These are phyloP conservation scores for Diaporthe sp. DNA, from an alignment of 2,329 filamentous ascomycete genomes.

Conservation along the genomic window DNA sequence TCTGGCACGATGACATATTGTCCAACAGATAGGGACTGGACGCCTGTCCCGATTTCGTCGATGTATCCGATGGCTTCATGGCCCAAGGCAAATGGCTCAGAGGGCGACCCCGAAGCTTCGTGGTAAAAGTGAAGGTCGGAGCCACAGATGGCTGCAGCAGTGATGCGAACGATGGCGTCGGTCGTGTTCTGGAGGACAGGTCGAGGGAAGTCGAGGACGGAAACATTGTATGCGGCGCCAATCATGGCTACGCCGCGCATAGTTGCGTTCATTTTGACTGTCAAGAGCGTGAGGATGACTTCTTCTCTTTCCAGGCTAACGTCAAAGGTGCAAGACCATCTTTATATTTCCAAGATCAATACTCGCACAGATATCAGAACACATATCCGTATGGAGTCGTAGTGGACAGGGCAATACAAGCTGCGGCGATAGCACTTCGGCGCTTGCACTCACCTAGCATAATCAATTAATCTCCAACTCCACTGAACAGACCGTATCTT, in stretches of 20 bases:
- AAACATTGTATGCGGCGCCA: neutral
- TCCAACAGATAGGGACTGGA: neutral
- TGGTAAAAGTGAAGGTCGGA: slow-evolving; percentile 69
- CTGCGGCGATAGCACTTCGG: too few species aligned
- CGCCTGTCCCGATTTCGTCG: slow-evolving; percentile 55
- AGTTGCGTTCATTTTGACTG: neutral
- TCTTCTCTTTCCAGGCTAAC: too few species aligned
- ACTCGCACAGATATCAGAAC: too few species aligned
- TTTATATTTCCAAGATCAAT: too few species aligned
- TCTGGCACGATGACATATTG: slow-evolving; percentile 53
- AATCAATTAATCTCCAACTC: too few species aligned
- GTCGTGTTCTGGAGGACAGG: slow-evolving; percentile 44
- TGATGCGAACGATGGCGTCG: slow-evolving; percentile 64
- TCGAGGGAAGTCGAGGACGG: neutral
- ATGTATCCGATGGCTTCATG: slow-evolving; percentile 68
- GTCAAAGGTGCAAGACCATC: too few species aligned
- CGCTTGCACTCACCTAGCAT: too few species aligned
- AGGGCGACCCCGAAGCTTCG: slow-evolving; percentile 59
- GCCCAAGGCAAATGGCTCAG: slow-evolving; percentile 60
- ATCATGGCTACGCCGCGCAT: neutral
- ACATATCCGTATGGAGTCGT: too few species aligned
- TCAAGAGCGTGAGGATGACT: too few species aligned
- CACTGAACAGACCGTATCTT: too few species aligned
- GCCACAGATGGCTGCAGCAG: slow-evolving; percentile 65
- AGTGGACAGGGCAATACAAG: too few species aligned